phyloP scores from a whole-genome alignment of 768 basidiomycete genomes.

The Rhizopogon vulgaris region DNA sequence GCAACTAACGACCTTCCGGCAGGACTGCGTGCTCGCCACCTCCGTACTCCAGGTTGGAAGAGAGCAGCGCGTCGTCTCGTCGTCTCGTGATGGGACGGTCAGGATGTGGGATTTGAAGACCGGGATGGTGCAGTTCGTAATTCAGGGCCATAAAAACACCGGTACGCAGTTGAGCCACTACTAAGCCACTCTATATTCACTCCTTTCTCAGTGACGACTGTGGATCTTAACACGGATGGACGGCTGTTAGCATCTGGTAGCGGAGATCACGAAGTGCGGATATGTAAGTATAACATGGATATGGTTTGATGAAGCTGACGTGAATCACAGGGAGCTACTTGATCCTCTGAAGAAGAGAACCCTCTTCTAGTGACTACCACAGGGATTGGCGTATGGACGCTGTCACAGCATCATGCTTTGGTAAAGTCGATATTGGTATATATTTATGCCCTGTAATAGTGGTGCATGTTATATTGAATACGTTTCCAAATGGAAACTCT shows the following conservation, averaged over 20 bases:
- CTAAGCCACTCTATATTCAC: conserved; percentile 1
- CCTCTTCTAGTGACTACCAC: not conserved
- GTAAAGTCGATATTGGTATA: not conserved
- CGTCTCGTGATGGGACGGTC: conserved; percentile 93
- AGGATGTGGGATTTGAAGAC: conserved; percentile 86
- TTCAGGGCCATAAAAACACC: conserved; percentile 73
- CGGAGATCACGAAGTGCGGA: conserved; percentile 66
- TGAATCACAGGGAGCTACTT: not conserved
- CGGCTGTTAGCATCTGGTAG: conserved; percentile 62
- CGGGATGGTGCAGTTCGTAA: conserved; percentile 83
- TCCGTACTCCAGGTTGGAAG: conserved; percentile 82
- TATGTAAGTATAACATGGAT: conserved; percentile 39
- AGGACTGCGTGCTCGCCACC: conserved; percentile 71
- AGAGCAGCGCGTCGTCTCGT: conserved; percentile 84
- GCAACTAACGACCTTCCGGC: conserved; percentile 3
- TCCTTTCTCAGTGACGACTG: not conserved
- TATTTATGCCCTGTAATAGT: no score
- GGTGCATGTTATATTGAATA: not conserved
- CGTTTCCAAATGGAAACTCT: not conserved
- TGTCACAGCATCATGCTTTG: not conserved
- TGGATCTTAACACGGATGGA: conserved; percentile 59
- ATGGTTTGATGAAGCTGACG: not conserved
- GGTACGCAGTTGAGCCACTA: conserved; percentile 30
- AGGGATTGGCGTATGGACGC: not conserved
- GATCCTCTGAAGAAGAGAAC: not conserved